phyloP scores from a whole-genome alignment of 2,329 filamentous ascomycete species.

The Chrysosporium queenslandicum region DNA sequence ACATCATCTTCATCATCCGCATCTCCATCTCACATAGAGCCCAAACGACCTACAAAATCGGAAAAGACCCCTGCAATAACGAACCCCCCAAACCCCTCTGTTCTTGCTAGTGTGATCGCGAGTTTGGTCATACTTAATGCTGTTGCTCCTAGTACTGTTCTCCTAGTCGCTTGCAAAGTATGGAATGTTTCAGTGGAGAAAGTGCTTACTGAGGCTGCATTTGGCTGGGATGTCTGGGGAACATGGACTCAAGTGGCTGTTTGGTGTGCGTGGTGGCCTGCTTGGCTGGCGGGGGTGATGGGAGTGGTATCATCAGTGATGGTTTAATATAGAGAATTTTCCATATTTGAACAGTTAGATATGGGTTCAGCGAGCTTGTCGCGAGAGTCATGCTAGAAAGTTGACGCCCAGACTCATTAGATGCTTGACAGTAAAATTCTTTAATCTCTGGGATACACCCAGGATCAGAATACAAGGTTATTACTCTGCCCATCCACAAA shows the following conservation, averaged over 20 bases:
- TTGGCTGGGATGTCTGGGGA: slow-evolving; percentile 82
- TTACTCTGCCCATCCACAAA: no score
- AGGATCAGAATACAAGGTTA: no score
- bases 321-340: slow-evolving; percentile 3
- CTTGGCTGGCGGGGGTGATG: slow-evolving; percentile 57
- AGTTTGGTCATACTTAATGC: slow-evolving; percentile 45
- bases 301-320: slow-evolving; percentile 1
- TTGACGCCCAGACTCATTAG: no score
- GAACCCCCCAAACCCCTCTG: slow-evolving; percentile 2
- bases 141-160: slow-evolving; percentile 50
- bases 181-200: slow-evolving; percentile 44
- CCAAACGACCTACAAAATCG: neutral
- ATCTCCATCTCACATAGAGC: neutral
- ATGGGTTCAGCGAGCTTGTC: no score
- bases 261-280: slow-evolving; percentile 95
- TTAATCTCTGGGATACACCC: no score
- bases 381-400: no score
- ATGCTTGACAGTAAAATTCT: no score
- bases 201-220: slow-evolving; percentile 62
- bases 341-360: no score
- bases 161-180: slow-evolving; percentile 43
- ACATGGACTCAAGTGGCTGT: slow-evolving; percentile 81
- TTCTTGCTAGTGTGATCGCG: slow-evolving; percentile 17
- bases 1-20: neutral
- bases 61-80: neutral